Conservation (phyloP, 768 basidiomycete species). For the Pisolithus microcarpus region DNA sequence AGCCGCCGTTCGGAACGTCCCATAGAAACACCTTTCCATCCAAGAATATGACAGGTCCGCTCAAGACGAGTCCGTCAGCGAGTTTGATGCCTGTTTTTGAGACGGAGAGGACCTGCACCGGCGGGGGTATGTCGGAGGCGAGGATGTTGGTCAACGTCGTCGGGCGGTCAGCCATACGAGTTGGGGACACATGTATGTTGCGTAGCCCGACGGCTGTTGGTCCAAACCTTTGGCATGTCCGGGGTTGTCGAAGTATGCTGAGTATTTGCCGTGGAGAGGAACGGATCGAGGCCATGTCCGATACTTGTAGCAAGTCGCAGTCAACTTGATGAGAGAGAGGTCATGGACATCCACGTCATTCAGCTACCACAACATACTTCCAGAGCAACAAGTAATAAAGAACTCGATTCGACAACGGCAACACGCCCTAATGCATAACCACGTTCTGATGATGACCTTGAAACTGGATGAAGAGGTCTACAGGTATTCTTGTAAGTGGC, state of each 20-base stretch:
- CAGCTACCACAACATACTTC: too few relatives aligned
- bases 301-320: too few relatives aligned
- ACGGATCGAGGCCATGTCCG: neutral
- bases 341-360: too few relatives aligned
- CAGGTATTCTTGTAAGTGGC: too few relatives aligned
- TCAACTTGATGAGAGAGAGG: too few relatives aligned
- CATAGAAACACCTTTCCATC: slow-evolving; percentile 85
- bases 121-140: slow-evolving; percentile 57
- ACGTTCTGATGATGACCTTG: too few relatives aligned
- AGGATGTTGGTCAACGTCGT: slow-evolving; percentile 60
- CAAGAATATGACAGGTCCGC: slow-evolving; percentile 74
- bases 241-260: neutral
- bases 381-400: too few relatives aligned
- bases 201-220: neutral
- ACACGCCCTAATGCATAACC: too few relatives aligned
- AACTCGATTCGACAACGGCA: too few relatives aligned
- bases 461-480: too few relatives aligned
- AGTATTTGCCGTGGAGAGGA: neutral
- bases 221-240: neutral
- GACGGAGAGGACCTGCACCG: slow-evolving; percentile 67
- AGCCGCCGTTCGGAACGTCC: slow-evolving; percentile 56
- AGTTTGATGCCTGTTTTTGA: slow-evolving; percentile 59
- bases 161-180: slow-evolving; percentile 11
- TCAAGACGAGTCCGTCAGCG: slow-evolving; percentile 70
- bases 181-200: slow-evolving; percentile 8